phyloP scores from a whole-genome alignment of 2,329 filamentous ascomycete genomes.

The Colletotrichum costaricense region DNA sequence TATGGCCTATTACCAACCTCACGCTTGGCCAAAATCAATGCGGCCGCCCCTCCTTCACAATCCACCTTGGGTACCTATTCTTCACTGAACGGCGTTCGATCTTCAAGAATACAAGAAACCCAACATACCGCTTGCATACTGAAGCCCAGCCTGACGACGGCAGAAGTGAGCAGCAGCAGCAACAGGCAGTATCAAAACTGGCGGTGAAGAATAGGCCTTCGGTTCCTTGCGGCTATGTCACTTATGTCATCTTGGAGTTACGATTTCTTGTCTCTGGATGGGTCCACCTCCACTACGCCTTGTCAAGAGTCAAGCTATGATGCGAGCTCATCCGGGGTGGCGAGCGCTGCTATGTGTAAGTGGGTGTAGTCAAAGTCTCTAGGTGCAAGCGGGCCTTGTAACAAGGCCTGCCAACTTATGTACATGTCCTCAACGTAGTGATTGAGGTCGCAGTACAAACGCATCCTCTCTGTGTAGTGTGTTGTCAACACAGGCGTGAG shows the following conservation, averaged over 20 bases:
- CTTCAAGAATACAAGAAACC: neutral
- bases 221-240: conserved; percentile 7
- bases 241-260: conserved; percentile 6
- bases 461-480: conserved; percentile 2
- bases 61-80: neutral
- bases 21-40: conserved; percentile 41
- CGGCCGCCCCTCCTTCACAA: conserved; percentile 40
- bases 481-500: neutral
- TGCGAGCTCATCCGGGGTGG: neutral
- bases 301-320: neutral
- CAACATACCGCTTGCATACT: neutral
- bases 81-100: neutral
- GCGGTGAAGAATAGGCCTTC: conserved; percentile 24
- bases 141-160: conserved; percentile 16
- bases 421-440: neutral
- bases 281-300: neutral
- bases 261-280: neutral
- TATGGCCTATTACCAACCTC: conserved; percentile 1
- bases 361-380: neutral
- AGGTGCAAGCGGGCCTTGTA: neutral
- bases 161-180: neutral
- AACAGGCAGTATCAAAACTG: conserved; percentile 6
- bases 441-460: conserved; percentile 2
- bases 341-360: neutral
- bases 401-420: neutral